phyloP scores from a whole-genome alignment of 2,329 filamentous ascomycete genomes.

The Decorospora gaudefroyi region DNA sequence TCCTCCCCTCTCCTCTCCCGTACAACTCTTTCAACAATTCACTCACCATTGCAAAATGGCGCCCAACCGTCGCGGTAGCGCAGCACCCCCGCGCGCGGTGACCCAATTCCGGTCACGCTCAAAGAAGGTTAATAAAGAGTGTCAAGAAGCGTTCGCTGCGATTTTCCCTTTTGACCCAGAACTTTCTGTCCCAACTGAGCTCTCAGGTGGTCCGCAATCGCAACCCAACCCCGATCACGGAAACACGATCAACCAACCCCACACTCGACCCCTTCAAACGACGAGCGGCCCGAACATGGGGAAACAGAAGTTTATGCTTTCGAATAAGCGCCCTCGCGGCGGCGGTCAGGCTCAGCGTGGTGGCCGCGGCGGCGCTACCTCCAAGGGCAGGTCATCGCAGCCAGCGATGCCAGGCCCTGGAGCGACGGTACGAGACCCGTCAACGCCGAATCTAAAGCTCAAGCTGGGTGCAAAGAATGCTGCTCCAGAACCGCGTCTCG shows the following conservation, averaged over 20 bases:
- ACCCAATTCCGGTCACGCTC: no score
- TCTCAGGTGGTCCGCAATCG: background rate
- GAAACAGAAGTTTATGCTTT: background rate
- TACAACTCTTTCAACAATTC: no score
- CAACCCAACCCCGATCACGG: background rate
- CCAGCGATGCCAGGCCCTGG: constrained; percentile 1
- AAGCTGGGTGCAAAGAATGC: background rate
- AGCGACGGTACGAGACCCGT: background rate
- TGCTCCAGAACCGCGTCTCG: background rate
- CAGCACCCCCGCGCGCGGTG: no score
- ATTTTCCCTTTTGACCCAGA: background rate
- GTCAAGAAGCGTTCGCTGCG: background rate
- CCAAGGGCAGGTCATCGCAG: background rate
- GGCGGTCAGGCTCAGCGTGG: background rate
- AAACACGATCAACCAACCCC: no score
- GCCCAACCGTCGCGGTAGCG: no score
- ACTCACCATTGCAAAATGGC: no score
- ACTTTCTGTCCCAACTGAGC: background rate
- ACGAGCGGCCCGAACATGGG: background rate
- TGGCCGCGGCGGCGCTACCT: background rate
- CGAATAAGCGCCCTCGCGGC: background rate
- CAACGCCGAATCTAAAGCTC: background rate
- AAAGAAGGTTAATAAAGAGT: no score
- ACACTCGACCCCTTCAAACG: no score
- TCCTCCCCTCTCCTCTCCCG: no score